phyloP scores from a whole-genome alignment of 257 asterid species.

The Thymus mandschuricus region DNA sequence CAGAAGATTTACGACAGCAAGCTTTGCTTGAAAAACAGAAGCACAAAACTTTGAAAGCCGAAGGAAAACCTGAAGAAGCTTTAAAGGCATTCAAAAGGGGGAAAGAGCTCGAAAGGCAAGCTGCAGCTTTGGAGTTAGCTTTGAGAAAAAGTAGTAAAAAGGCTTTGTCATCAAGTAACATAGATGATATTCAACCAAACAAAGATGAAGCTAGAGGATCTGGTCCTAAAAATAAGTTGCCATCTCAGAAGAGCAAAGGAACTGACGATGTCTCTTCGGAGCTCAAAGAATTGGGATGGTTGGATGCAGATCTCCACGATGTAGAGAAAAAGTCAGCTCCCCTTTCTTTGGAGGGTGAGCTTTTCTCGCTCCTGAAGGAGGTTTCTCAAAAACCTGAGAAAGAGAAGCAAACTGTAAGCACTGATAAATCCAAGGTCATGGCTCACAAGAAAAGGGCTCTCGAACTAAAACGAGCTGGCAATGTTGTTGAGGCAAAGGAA shows the following conservation, averaged over 20 bases:
- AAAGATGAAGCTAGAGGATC: conserved; percentile 47
- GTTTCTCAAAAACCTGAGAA: conserved; percentile 55
- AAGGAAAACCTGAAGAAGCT: conserved; percentile 96
- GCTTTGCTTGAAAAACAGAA: conserved; percentile 81
- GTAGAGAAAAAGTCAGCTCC: conserved; percentile 60
- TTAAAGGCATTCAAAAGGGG: conserved; percentile 81
- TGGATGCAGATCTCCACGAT: conserved; percentile 75
- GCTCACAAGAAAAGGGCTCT: conserved; percentile 91
- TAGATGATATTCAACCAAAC: conserved; percentile 44
- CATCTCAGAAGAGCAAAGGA: conserved; percentile 49
- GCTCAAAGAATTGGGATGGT: conserved; percentile 95
- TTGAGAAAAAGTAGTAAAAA: conserved; percentile 74
- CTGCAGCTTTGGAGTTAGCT: conserved; percentile 77
- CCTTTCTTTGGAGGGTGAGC: conserved; percentile 81
- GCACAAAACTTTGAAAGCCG: conserved; percentile 70
- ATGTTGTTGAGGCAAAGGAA: conserved; percentile 87
- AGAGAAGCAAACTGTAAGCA: conserved; percentile 46
- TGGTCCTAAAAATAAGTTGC: conserved; percentile 41
- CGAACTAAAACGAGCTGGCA: conserved; percentile 85
- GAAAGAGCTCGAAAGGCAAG: conserved; percentile 96
- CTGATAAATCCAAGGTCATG: conserved; percentile 68
- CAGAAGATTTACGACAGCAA: conserved; percentile 87
- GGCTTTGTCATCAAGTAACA: conserved; percentile 53
- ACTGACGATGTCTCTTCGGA: conserved; percentile 81
- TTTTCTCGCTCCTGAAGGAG: conserved; percentile 70